Percentiles rank a stretch among this genome's conserved stretches.
These are phyloP conservation scores for Nakazawaea molendinolei DNA, from an alignment of 805 yeast genomes.

Conservation along the genomic window DNA sequence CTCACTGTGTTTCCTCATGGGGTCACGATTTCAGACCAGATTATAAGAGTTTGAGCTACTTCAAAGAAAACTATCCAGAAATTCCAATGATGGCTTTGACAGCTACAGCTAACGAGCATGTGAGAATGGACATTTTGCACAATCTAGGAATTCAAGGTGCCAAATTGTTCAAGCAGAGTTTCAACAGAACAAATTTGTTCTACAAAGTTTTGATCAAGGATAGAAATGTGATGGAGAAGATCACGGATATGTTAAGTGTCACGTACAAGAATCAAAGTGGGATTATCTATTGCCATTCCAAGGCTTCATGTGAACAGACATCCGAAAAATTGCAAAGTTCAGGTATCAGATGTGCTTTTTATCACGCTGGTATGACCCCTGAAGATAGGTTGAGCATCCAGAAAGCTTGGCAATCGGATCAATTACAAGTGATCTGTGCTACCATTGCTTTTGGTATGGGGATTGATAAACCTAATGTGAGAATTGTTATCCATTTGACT, in stretches of 20 bases:
- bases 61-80: slow-evolving; percentile 66
- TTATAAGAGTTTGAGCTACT: slow-evolving; percentile 71
- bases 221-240: slow-evolving; percentile 47
- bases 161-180: slow-evolving; percentile 76
- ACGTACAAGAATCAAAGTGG: slow-evolving; percentile 63
- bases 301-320: slow-evolving; percentile 79
- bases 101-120: slow-evolving; percentile 93
- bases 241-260: slow-evolving; percentile 45
- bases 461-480: slow-evolving; percentile 91
- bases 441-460: slow-evolving; percentile 99
- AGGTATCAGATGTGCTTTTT: slow-evolving; percentile 68
- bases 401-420: slow-evolving; percentile 70
- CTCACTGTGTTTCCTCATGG: slow-evolving; percentile 98
- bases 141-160: slow-evolving; percentile 62
- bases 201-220: slow-evolving; percentile 73
- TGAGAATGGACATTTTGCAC: slow-evolving; percentile 76
- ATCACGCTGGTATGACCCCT: slow-evolving; percentile 93
- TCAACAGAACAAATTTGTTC: slow-evolving; percentile 78
- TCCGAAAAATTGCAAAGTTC: slow-evolving; percentile 48
- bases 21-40: slow-evolving; percentile 98
- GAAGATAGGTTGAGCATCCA: slow-evolving; percentile 72
- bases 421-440: slow-evolving; percentile 80
- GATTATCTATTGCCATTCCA: slow-evolving; percentile 89
- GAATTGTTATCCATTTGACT: slow-evolving; percentile 84
- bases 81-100: slow-evolving; percentile 94